phyloP scores from a whole-genome alignment of 768 basidiomycete genomes.

The Auriscalpium orientale region DNA sequence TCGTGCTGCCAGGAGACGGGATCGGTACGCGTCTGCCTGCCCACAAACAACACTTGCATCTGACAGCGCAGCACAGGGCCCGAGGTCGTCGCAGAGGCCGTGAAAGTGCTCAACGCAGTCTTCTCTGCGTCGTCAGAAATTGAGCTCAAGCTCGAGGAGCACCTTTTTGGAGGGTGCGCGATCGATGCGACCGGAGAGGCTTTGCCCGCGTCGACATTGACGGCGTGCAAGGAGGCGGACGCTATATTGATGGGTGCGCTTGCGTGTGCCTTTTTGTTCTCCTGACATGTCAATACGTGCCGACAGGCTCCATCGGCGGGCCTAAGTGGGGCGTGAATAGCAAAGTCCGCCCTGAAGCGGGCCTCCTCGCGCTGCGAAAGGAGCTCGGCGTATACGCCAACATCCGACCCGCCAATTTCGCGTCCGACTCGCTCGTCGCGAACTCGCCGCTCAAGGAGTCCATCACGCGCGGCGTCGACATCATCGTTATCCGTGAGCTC shows the following conservation, averaged over 20 bases:
- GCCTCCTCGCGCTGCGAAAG: conserved; percentile 84
- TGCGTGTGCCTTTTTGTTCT: neutral
- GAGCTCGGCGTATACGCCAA: conserved; percentile 94
- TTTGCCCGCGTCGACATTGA: conserved; percentile 74
- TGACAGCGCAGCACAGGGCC: conserved; percentile 51
- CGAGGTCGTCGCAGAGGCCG: conserved; percentile 81
- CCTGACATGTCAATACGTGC: neutral
- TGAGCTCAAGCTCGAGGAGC: conserved; percentile 63
- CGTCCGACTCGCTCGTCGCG: conserved; percentile 79
- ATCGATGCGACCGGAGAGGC: conserved; percentile 87
- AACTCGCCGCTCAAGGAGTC: conserved; percentile 86
- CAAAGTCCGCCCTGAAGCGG: conserved; percentile 87
- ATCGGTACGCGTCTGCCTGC: conserved; percentile 54
- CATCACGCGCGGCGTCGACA: conserved; percentile 75
- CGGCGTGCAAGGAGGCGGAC: conserved; percentile 88
- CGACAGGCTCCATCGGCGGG: conserved; percentile 89
- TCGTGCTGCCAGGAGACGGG: conserved; percentile 91
- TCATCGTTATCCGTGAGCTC: conserved; percentile 93
- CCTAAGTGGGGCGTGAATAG: conserved; percentile 95
- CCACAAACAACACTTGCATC: neutral
- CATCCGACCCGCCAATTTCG: conserved; percentile 94
- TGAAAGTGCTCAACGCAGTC: conserved; percentile 71
- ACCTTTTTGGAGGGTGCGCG: conserved; percentile 87
- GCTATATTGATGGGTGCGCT: conserved; percentile 87
- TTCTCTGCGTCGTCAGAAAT: conserved; percentile 54